Evolutionary conservation across 345 rosid genomes (phyloP), one percentile per base, ranked within the genome.

Genomic region (Eucalyptus marginata): DNA sequence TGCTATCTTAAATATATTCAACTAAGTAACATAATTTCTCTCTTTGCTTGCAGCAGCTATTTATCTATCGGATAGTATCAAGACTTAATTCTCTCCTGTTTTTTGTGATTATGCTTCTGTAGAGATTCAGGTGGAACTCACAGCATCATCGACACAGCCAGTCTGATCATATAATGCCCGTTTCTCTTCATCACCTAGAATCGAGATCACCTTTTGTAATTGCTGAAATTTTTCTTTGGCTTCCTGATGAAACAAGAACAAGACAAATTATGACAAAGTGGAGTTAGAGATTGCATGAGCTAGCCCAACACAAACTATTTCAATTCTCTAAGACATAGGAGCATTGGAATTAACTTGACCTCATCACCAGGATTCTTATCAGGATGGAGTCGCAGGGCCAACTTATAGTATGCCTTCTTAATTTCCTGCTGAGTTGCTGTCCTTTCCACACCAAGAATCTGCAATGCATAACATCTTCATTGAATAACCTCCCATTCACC

Each of bases 171-270:
- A 96, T 16, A 97, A 85, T 2, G 95, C 96, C 11, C 97, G 92
- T 89, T 97, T 97, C 93, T 97, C 98, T 89, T 94, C 96, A 91
- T 98, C 99, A 13, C 98, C 99, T 5, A 97, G 97, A 92, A 98
- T 92, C 0, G 98, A 96, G 43, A 98, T 96, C 90, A 96, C 99
- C 92, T 96, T 98, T 90, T 98, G 99, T 93, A 98, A 90, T 89
- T 96, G 97, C 95, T 98, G 99, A 92, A 97, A 97, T 71, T 97
- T 98, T 92, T 96, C 99, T 88, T 97, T 98, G 68, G 99, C 99
- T 85, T 96, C 99, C 99, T 98, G 83, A 68, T 56, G 76, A 56
- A 64, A 87, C 43, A 88, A 46, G 52, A 62, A 31, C 85, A 40
- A 50, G 86, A 88, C 33, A 40, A 85, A 76, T 54, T 14, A 83